Conservation (phyloP, 2,329 filamentous ascomycete genomes). For the Talaromyces sp. region DNA sequence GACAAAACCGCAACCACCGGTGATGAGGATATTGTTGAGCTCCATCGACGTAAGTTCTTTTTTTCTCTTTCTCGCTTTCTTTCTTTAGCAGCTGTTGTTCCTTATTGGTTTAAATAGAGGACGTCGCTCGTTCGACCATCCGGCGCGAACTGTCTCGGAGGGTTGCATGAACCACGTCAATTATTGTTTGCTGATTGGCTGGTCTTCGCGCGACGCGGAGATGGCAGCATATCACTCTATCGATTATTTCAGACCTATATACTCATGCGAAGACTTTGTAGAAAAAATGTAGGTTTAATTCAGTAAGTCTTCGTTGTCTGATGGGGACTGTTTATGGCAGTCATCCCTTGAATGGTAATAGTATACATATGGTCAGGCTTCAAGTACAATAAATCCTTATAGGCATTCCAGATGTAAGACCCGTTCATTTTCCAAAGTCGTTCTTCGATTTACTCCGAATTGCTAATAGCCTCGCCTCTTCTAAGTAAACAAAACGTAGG, state of each 20-base stretch:
- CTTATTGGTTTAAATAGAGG: no score
- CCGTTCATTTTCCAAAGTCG: neutral
- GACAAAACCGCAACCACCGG: conserved; percentile 36
- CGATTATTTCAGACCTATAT: neutral
- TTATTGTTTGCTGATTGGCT: neutral
- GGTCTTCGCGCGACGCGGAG: neutral
- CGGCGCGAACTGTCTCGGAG: neutral
- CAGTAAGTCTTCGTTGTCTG: neutral
- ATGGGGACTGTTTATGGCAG: neutral
- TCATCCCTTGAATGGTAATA: neutral
- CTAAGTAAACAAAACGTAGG: neutral
- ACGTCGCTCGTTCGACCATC: neutral
- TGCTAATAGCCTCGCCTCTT: neutral
- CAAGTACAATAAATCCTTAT: neutral
- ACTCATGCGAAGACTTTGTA: neutral
- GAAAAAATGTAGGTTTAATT: neutral
- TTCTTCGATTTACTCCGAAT: neutral
- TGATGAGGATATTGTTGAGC: conserved; percentile 27
- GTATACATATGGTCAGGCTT: neutral
- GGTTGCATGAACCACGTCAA: neutral
- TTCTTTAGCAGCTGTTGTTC: no score
- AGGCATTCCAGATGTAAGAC: neutral
- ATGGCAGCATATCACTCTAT: neutral
- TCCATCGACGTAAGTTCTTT: neutral
- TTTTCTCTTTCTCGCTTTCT: neutral